Percentiles rank a stretch among this genome's conserved stretches.
Conservation (phyloP, 2,329 filamentous ascomycete species). For the Alternaria dauci region DNA sequence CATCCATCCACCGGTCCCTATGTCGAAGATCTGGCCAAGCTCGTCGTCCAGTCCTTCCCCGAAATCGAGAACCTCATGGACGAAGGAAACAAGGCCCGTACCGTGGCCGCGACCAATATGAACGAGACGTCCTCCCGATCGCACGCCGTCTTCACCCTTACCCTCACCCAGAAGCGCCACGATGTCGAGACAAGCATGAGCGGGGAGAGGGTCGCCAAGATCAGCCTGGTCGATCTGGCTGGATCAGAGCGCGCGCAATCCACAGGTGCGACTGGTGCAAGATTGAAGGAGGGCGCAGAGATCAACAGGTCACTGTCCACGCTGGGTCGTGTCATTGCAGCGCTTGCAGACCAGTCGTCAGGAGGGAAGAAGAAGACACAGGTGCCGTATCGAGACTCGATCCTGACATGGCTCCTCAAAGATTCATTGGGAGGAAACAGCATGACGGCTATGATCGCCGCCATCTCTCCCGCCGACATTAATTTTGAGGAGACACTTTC, state of each 20-base stretch:
- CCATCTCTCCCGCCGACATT: conserved; percentile 97
- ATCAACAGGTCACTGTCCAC: conserved; percentile 98
- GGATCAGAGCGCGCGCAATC: conserved; percentile 98
- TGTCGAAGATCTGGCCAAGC: conserved; percentile 95
- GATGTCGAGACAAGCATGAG: conserved; percentile 96
- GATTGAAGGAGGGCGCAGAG: conserved; percentile 96
- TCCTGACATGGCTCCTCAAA: conserved; percentile 95
- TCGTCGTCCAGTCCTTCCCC: conserved; percentile 89
- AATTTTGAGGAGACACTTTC: conserved; percentile 98
- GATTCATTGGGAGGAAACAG: conserved; percentile 98
- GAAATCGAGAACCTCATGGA: conserved; percentile 99
- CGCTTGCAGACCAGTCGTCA: conserved; percentile 87
- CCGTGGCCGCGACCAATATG: conserved; percentile 99
- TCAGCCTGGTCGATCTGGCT: conserved; percentile 95
- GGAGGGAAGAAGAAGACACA: conserved; percentile 76
- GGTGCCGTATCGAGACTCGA: conserved; percentile 96
- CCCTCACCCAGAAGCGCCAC: conserved; percentile 90
- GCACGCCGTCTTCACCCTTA: conserved; percentile 97
- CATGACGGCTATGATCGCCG: conserved; percentile 99
- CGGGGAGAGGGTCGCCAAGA: conserved; percentile 96
- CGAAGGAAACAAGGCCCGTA: conserved; percentile 97
- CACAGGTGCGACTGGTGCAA: conserved; percentile 92
- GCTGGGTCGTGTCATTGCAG: conserved; percentile 94
- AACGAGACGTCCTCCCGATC: conserved; percentile 99
- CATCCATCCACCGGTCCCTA: conserved; percentile 98